phyloP scores from a whole-genome alignment of 139 green algal species.

The Astrephomene gubernaculifera region DNA sequence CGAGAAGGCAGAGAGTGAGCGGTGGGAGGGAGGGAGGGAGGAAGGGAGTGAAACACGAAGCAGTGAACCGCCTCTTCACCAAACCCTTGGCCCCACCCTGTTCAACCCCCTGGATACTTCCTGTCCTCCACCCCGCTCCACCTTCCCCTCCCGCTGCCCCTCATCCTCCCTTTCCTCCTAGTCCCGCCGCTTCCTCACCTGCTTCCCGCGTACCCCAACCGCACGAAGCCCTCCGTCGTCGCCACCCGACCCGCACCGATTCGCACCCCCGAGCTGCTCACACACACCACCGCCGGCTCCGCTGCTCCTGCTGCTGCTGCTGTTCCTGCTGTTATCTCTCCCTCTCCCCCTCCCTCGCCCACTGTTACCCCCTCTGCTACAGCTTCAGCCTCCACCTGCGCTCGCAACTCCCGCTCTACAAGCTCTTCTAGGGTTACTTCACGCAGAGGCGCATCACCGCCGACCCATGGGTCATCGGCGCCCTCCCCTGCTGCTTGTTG shows the following conservation, averaged over 20 bases:
- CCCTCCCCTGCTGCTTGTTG: no score
- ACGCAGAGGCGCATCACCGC: no score
- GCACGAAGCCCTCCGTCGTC: background rate
- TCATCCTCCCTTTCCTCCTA: no score
- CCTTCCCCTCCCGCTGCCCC: no score
- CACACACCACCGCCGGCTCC: background rate
- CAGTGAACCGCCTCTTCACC: background rate
- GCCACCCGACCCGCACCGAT: conserved; percentile 37
- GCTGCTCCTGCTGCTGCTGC: background rate
- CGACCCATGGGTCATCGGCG: background rate
- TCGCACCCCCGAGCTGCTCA: conserved; percentile 24
- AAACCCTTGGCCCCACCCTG: no score
- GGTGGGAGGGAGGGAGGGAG: no score
- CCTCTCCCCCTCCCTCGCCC: no score
- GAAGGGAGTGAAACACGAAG: background rate
- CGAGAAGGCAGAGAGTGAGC: background rate
- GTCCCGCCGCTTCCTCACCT: no score
- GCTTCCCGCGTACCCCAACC: conserved; percentile 28
- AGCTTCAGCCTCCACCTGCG: background rate
- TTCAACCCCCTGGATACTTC: no score
- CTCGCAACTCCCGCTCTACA: background rate
- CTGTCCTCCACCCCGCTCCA: no score
- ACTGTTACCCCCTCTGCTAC: no score
- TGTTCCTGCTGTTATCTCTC: no score
- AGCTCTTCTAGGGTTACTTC: background rate